Evolutionary conservation across 202 grass and related monocot species (phyloP).

Genomic region (Cymbopogon flexuosus): DNA sequence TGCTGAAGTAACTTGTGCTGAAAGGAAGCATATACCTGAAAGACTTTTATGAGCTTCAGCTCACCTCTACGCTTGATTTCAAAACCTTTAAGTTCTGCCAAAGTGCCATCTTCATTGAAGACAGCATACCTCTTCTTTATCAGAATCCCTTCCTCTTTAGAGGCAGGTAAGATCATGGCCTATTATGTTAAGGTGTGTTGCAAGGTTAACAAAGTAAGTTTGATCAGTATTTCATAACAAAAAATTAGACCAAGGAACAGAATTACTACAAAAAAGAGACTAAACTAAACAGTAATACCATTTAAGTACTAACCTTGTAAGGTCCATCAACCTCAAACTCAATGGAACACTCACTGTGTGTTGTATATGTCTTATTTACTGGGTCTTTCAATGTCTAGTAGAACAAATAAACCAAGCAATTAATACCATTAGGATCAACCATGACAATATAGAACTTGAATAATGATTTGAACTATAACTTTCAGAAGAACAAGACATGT

Average conservation of each 20-base stretch:
- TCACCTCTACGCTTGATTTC: slow-evolving; percentile 98
- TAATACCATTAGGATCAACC: slow-evolving; percentile 11
- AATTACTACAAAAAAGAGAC: slow-evolving; percentile 6
- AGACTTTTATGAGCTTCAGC: slow-evolving; percentile 99
- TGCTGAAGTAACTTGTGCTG: slow-evolving; percentile 8
- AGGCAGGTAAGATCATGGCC: slow-evolving; percentile 97
- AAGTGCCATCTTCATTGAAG: slow-evolving; percentile 96
- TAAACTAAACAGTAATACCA: not conserved
- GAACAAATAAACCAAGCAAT: slow-evolving; percentile 23
- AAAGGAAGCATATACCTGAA: slow-evolving; percentile 69
- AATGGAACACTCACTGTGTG: slow-evolving; percentile 94
- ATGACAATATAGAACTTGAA: slow-evolving; percentile 18
- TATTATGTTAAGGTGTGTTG: slow-evolving; percentile 35
- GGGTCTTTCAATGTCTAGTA: slow-evolving; percentile 73
- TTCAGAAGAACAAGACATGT: slow-evolving; percentile 13
- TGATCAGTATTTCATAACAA: not conserved
- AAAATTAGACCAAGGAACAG: slow-evolving; percentile 9
- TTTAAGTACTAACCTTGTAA: slow-evolving; percentile 70
- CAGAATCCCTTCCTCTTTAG: slow-evolving; percentile 94
- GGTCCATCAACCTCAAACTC: slow-evolving; percentile 99
- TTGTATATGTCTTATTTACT: slow-evolving; percentile 74
- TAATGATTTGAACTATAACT: slow-evolving; percentile 16
- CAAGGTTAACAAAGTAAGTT: slow-evolving; percentile 15
- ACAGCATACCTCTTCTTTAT: slow-evolving; percentile 99
- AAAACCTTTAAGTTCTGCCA: slow-evolving; percentile 97